These are phyloP conservation scores for Aspergillus mulundensis DNA, from an alignment of 495 filamentous ascomycete species.

Conservation along the genomic window DNA sequence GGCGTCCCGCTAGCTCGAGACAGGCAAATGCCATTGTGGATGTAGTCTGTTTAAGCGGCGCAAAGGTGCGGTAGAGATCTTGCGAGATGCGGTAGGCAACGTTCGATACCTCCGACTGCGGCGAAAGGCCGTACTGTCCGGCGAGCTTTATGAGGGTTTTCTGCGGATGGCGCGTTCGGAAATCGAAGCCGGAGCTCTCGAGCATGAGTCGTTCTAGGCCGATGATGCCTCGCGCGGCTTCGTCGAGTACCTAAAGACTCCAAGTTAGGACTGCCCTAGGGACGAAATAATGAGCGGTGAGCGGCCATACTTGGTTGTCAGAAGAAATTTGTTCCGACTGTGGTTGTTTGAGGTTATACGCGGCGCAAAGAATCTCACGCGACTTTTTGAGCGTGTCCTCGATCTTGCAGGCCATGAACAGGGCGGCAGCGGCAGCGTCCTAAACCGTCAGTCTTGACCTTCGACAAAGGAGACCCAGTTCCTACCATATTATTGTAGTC, in stretches of 20 bases:
- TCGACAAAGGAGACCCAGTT: neutral
- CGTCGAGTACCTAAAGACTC: slow-evolving; percentile 65
- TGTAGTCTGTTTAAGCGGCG: slow-evolving; percentile 81
- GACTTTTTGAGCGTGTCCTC: slow-evolving; percentile 98
- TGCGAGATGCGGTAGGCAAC: slow-evolving; percentile 75
- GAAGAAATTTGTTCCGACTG: slow-evolving; percentile 70
- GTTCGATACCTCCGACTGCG: slow-evolving; percentile 51
- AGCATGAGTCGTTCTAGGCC: slow-evolving; percentile 90
- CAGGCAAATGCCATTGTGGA: slow-evolving; percentile 76
- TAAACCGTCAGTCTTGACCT: slow-evolving; percentile 27
- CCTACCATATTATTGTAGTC: slow-evolving; percentile 60
- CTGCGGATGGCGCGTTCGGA: slow-evolving; percentile 84
- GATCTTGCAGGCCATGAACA: slow-evolving; percentile 93
- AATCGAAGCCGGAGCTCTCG: slow-evolving; percentile 91
- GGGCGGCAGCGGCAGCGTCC: slow-evolving; percentile 81
- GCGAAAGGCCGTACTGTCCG: slow-evolving; percentile 45
- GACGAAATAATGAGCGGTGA: neutral
- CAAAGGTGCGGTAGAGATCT: slow-evolving; percentile 89
- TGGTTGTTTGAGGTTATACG: slow-evolving; percentile 74
- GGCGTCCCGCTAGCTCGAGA: slow-evolving; percentile 70
- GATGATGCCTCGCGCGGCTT: slow-evolving; percentile 69
- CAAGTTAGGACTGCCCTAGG: neutral
- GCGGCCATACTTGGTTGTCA: slow-evolving; percentile 67
- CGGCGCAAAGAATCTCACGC: slow-evolving; percentile 83
- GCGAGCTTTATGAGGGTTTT: slow-evolving; percentile 74